Evolutionary conservation across 305 asterid genomes (phyloP).

Genomic region (Fraxinus sp.): DNA sequence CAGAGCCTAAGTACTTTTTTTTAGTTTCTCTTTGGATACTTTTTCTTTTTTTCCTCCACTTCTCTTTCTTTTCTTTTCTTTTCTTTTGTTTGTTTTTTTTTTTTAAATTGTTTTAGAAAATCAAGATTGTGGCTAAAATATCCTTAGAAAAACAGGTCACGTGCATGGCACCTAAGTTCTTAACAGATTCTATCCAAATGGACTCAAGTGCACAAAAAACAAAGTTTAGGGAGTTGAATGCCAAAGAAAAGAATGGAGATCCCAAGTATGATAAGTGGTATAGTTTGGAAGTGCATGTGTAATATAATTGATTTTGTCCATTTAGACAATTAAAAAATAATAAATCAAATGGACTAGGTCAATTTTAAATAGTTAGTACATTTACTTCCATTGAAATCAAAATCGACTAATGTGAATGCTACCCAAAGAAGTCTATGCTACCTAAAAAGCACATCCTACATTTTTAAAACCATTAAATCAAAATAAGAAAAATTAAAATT

Average conservation of each 20-base stretch:
- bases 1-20: too few relatives aligned
- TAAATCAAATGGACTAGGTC: background rate
- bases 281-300: background rate
- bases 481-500: too few relatives aligned
- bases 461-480: background rate
- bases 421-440: background rate
- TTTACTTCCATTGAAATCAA: background rate
- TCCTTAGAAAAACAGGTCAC: background rate
- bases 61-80: background rate
- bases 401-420: background rate
- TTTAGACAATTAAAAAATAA: background rate
- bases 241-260: background rate
- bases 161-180: background rate
- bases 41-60: background rate
- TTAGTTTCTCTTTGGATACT: background rate
- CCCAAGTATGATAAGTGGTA: background rate
- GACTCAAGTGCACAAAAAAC: background rate
- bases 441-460: background rate
- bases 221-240: background rate
- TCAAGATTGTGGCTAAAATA: background rate
- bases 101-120: background rate
- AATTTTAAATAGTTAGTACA: too few relatives aligned
- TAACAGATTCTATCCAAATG: background rate
- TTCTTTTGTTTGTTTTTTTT: too few relatives aligned
- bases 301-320: background rate